Evolutionary conservation across 805 yeast species (phyloP).

Genomic region (Nakazawaea wyomingensis): DNA sequence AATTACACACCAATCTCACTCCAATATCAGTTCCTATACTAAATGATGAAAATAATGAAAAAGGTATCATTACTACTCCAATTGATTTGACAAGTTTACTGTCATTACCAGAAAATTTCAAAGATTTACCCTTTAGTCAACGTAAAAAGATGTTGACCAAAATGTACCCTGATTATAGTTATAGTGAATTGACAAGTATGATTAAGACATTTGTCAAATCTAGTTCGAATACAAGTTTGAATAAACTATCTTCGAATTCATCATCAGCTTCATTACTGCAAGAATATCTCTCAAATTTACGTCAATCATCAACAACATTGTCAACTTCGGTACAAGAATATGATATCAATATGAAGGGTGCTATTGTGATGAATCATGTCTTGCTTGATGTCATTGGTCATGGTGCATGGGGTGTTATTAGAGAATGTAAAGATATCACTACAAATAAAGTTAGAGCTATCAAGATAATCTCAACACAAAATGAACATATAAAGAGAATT

Average conservation of each 20-base stretch:
- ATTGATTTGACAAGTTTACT: conserved; percentile 9
- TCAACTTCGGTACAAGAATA: no score
- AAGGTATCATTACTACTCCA: background rate
- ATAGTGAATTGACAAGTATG: conserved; percentile 25
- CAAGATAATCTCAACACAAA: conserved; percentile 26
- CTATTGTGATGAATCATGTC: conserved; percentile 50
- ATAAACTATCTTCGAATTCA: conserved; percentile 1
- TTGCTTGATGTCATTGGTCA: conserved; percentile 75
- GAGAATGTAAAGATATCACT: conserved; percentile 49
- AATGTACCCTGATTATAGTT: conserved; percentile 31
- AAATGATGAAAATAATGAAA: background rate
- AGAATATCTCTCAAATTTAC: conserved; percentile 29
- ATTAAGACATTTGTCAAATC: conserved; percentile 13
- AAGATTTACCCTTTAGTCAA: conserved; percentile 55
- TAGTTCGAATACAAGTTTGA: background rate
- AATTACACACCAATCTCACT: conserved; percentile 7
- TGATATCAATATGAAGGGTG: conserved; percentile 62
- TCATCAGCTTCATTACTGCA: conserved; percentile 13
- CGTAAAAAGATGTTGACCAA: conserved; percentile 39
- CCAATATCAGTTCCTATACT: conserved; percentile 10
- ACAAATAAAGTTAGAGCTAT: conserved; percentile 19
- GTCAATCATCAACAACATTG: conserved; percentile 10
- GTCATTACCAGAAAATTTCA: conserved; percentile 45
- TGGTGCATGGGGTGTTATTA: conserved; percentile 87
- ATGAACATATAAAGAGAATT: conserved; percentile 46